Evolutionary conservation across 2,329 filamentous ascomycete genomes (phyloP), one percentile per base, ranked within the genome.

Genomic region (Neofusicoccum sp.): DNA sequence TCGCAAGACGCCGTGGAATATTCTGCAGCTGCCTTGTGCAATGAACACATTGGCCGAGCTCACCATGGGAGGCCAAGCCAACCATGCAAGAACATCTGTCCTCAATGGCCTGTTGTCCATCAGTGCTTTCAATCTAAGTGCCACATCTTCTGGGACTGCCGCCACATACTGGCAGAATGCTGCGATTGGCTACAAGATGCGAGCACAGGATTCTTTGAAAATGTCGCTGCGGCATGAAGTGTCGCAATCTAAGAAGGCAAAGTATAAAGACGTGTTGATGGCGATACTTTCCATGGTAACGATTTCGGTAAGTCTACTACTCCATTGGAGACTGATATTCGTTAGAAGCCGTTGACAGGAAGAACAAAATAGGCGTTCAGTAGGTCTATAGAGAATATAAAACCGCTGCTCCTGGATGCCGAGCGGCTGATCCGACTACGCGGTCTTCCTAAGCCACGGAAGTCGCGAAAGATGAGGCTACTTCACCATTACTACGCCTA

Each of bases 401-500:
- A 76, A 47, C 74, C 68, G 47, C 71, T 79, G 47, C 71, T 79
- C 12, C 65, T 81, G 0, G 79, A 81, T 54, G 78, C 79, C 0
- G 79, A 82, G 64, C 74, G 77, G 2, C 74, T 81, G 11, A 80
- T 82, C 4, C 75, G 76, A 1, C 54, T 78, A 4, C 71, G 71
- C 29, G 79, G 80, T 0, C 64, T 81, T 1, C 70, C 71, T 5
- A 73, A 73, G 3, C 70, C 69, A 7, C 69, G 67, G 6, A 80
- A 79, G 43, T 78, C 79, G 1, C 75, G 78, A 14, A 78, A 80
- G 22, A 69, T 76, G 0, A 76, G 80, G 2, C 66, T 82, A 0
- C 67, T 83, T 0, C 81, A 83, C 63, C 80, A 82, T 63, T 80
- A 80, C 69, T 83, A 83, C 64, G 78, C 76, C 0, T 80, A 78